Evolutionary conservation across 1,284 basidiomycete genomes (phyloP), one percentile per base, ranked within the genome.

Genomic region (Cryptococcus hybrid): DNA sequence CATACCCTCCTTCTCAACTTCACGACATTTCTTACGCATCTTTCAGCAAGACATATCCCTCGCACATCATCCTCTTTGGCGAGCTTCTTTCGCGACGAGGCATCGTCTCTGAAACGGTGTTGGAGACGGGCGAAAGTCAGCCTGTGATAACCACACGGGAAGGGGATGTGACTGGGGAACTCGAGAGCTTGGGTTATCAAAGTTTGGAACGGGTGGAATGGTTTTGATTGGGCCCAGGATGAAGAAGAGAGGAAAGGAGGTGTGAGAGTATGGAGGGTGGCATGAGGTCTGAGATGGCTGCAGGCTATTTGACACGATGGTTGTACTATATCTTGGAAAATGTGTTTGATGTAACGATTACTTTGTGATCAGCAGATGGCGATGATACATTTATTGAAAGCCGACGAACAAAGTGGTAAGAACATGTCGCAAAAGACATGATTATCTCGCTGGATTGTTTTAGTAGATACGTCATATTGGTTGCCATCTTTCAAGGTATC

Each of bases 181-280:
- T 97, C 47, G 64, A 71, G 38, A 66, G 68, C 15, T 80, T 82
- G 48, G 88, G 88, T 1, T 98, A 95, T 68, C 54, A 55, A 88
- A 69, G 81, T 85, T 0, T 71, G 66, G 58, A 35, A 52, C n/a
- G 80, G 79, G 9, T 88, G 88, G 65, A 85, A 88, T 65, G 83
- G 85, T 18, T 90, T 77, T 51, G 77, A 78, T 59, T 13, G 68
- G n/a, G 55, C 87, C 81, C 93, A 96, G 74, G 92, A 90, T 54
- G 93, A 97, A 62, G 60, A 73, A 50, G 80, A 84, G 56, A 81
- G 93, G 59, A 85, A 84, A 59, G 94, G 92, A 5, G 88, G 87
- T 1, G 86, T 97, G 5, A 48, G 63, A 5, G 65, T 77, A 35
- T 76, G 74, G 35, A 54, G 48, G 58, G 30, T 30, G 30, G 4